Percentiles rank a stretch among this genome's conserved stretches.
phyloP scores from a whole-genome alignment of 495 filamentous ascomycete species.

The Aspergillus heteromorphus region DNA sequence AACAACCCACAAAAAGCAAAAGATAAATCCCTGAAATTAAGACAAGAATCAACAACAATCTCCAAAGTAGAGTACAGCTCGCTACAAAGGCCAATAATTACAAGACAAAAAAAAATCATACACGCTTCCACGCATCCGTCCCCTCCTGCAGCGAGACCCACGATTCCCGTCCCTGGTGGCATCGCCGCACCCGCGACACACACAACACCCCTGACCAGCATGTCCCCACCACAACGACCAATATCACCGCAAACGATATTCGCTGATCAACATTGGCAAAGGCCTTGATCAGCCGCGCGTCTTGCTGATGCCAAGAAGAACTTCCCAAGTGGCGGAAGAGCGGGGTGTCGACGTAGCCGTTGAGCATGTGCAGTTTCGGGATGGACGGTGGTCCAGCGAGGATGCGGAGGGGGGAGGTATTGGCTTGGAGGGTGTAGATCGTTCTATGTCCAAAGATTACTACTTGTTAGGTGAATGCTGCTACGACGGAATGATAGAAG shows the following conservation, averaged over 20 bases:
- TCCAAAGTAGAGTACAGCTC: not conserved
- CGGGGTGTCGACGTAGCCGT: conserved; percentile 37
- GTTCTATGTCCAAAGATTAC: no score
- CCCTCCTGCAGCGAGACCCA: not conserved
- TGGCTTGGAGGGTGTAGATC: conserved; percentile 29
- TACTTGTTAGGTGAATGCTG: no score
- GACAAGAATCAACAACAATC: no score
- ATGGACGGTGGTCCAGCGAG: conserved; percentile 21
- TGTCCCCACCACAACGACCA: not conserved
- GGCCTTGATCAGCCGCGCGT: conserved; percentile 18
- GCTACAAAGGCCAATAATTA: not conserved
- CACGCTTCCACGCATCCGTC: not conserved
- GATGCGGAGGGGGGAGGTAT: conserved; percentile 30
- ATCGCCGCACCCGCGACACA: not conserved
- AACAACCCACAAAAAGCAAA: no score
- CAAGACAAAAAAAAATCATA: not conserved
- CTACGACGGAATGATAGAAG: not conserved
- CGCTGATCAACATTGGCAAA: not conserved
- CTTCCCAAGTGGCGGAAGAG: conserved; percentile 42
- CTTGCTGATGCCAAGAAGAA: conserved; percentile 41
- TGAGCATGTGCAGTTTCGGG: conserved; percentile 36
- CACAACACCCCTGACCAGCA: not conserved
- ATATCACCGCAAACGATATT: not conserved
- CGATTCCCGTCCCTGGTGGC: not conserved
- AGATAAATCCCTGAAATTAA: no score